These are phyloP conservation scores for Breynia disticha DNA, from an alignment of 441 rosid species.

Conservation along the genomic window DNA sequence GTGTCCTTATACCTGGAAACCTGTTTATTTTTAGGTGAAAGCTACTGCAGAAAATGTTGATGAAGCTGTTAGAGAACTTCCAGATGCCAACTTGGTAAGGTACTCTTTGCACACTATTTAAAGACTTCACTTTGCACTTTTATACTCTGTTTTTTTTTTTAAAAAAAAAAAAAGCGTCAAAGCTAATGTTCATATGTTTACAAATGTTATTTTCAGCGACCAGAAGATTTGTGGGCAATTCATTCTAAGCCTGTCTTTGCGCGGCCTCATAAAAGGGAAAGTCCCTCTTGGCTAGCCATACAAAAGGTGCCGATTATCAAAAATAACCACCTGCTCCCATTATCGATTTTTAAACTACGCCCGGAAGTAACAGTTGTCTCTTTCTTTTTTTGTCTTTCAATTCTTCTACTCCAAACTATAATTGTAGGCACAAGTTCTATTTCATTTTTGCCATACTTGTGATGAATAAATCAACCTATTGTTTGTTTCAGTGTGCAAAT, in stretches of 20 bases:
- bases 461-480: too few species aligned
- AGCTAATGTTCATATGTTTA: neutral
- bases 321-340: conserved; percentile 1
- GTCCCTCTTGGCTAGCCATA: conserved; percentile 75
- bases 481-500: too few species aligned
- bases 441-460: too few species aligned
- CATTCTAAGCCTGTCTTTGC: conserved; percentile 76
- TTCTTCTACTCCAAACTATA: neutral
- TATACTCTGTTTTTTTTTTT: neutral
- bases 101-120: conserved; percentile 31
- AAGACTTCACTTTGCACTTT: conserved; percentile 1
- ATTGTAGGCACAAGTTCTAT: too few species aligned
- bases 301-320: conserved; percentile 41
- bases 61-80: conserved; percentile 94
- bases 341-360: neutral
- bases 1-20: conserved; percentile 5
- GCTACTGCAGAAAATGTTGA: conserved; percentile 91
- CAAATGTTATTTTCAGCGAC: conserved; percentile 48
- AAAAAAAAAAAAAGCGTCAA: too few species aligned
- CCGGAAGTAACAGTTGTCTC: neutral
- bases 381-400: neutral
- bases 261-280: conserved; percentile 69
- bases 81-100: conserved; percentile 97
- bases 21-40: conserved; percentile 50
- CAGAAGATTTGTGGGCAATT: conserved; percentile 91